Evolutionary conservation across 345 rosid species (phyloP).

Genomic region (Gossypium turneri): DNA sequence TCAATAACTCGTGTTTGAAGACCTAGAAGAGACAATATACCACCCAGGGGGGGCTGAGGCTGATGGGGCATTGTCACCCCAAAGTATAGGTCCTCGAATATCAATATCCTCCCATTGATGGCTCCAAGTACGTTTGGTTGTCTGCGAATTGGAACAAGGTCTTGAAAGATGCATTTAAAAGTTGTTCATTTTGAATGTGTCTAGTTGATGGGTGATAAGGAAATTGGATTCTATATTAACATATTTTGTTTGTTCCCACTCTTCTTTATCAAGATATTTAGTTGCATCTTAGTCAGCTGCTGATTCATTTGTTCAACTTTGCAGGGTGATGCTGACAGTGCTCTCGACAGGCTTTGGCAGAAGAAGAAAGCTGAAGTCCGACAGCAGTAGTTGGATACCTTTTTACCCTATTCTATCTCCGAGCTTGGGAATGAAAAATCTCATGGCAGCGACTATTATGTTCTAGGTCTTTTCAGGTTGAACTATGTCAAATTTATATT

Average conservation of each 20-base stretch:
- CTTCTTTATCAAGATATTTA: neutral
- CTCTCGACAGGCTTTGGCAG: conserved; percentile 66
- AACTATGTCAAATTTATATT: neutral
- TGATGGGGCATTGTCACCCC: too few species aligned
- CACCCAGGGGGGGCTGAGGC: too few species aligned
- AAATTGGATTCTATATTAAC: neutral
- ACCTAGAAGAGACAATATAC: neutral
- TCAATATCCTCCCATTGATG: too few species aligned
- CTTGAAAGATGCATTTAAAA: neutral
- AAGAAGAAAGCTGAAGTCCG: conserved; percentile 43
- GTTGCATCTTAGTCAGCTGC: neutral
- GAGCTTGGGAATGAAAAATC: neutral
- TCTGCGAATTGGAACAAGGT: neutral
- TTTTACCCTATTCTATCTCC: neutral
- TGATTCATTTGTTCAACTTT: neutral
- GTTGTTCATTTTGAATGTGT: neutral
- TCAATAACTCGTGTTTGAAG: neutral
- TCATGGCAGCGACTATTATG: conserved; percentile 3
- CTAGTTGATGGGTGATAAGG: neutral
- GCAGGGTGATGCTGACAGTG: conserved; percentile 75
- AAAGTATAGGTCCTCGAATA: too few species aligned
- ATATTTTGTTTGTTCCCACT: neutral
- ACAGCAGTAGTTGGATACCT: conserved; percentile 16
- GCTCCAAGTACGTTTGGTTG: too few species aligned
- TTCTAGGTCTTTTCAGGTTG: neutral